Conservation (phyloP, 75 land plant species). For the Ceratopteris richardii region DNA sequence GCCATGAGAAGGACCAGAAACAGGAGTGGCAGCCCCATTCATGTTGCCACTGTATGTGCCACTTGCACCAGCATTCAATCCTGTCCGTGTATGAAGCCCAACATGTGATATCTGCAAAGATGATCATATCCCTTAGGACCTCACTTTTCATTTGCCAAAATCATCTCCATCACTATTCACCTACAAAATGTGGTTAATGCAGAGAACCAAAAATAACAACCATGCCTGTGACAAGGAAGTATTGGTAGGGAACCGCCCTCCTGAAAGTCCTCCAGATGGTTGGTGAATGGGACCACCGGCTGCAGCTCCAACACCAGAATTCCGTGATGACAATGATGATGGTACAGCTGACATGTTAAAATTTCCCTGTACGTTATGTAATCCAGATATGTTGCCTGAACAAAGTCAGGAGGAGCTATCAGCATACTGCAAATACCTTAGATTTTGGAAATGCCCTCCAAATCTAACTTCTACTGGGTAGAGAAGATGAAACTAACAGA, state of each 20-base stretch:
- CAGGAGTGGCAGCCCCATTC: constrained; percentile 62
- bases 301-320: constrained; percentile 14
- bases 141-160: neutral
- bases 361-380: constrained; percentile 66
- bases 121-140: no score
- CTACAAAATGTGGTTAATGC: neutral
- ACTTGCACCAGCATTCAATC: constrained; percentile 59
- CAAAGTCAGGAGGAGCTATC: no score
- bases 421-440: no score
- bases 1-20: constrained; percentile 48
- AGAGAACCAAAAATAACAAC: neutral
- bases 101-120: constrained; percentile 64
- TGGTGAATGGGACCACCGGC: constrained; percentile 72
- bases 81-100: constrained; percentile 68
- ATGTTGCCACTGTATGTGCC: constrained; percentile 56
- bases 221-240: constrained; percentile 77
- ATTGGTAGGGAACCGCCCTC: constrained; percentile 68
- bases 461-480: no score
- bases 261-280: constrained; percentile 57
- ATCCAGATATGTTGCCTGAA: constrained; percentile 57
- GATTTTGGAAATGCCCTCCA: no score
- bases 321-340: constrained; percentile 59
- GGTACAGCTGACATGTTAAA: constrained; percentile 68
- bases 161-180: neutral
- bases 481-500: no score